phyloP scores from a whole-genome alignment of 1,284 basidiomycete genomes.

The Ustilago tritici region DNA sequence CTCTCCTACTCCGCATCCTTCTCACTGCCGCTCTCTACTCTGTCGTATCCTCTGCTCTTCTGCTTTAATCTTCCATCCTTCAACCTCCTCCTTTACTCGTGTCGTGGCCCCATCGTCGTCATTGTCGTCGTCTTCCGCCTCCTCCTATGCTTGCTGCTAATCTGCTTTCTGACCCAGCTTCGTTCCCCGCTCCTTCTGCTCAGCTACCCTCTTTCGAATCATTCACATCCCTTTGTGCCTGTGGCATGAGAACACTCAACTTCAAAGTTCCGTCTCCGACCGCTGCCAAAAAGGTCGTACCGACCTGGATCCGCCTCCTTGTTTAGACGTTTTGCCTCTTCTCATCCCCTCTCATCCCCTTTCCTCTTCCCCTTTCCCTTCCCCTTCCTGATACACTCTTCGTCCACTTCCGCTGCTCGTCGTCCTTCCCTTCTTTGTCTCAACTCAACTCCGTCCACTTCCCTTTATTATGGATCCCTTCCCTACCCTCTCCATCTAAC shows the following conservation, averaged over 20 bases:
- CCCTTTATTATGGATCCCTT: constrained; percentile 42
- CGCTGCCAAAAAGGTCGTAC: constrained; percentile 25
- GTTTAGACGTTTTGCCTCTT: constrained; percentile 13
- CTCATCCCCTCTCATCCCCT: background rate
- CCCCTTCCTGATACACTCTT: background rate
- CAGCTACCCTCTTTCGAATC: background rate
- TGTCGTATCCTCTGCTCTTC: constrained; percentile 1
- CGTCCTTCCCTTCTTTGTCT: background rate
- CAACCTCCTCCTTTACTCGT: background rate
- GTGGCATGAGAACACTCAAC: constrained; percentile 19
- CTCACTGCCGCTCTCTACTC: background rate
- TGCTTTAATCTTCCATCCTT: background rate
- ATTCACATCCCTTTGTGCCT: constrained; percentile 5
- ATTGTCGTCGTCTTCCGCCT: background rate
- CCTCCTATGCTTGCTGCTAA: constrained; percentile 13
- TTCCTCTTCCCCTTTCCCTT: background rate
- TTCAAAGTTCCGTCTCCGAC: constrained; percentile 44
- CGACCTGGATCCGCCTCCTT: constrained; percentile 16
- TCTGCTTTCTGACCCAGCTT: constrained; percentile 15
- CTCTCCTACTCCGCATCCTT: constrained; percentile 16
- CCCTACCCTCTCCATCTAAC: constrained; percentile 14
- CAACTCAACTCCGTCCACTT: constrained; percentile 32
- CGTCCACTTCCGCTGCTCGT: constrained; percentile 4
- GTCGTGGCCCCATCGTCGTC: background rate
- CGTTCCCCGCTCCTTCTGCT: constrained; percentile 25